Percentiles rank a stretch among this genome's conserved stretches.
Conservation (phyloP, 148 eudicot species). For the Dianthus caryophyllus region DNA sequence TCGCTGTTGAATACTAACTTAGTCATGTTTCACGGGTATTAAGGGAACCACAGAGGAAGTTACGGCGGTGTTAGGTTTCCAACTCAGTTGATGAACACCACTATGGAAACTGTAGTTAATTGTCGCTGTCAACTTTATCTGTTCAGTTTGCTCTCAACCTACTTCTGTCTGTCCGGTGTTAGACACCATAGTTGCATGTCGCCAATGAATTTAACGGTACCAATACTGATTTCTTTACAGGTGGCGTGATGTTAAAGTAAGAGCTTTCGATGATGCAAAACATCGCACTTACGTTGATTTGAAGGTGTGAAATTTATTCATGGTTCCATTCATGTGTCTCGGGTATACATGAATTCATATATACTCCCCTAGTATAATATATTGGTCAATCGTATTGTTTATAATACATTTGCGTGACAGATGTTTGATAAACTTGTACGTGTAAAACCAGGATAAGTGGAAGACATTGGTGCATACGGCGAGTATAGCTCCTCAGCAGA, state of each 20-base stretch:
- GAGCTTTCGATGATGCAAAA: slow-evolving; percentile 83
- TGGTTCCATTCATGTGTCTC: not conserved
- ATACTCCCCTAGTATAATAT: slow-evolving; percentile 4
- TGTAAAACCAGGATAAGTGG: slow-evolving; percentile 75
- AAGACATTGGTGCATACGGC: slow-evolving; percentile 96
- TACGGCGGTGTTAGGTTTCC: no score
- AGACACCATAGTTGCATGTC: not conserved
- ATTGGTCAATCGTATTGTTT: no score
- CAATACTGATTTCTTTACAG: slow-evolving; percentile 33
- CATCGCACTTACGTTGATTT: slow-evolving; percentile 95
- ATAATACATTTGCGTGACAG: not conserved
- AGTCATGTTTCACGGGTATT: no score
- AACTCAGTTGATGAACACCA: no score
- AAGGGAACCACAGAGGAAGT: no score
- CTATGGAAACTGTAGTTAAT: no score
- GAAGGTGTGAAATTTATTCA: slow-evolving; percentile 42
- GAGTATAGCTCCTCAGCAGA: slow-evolving; percentile 84
- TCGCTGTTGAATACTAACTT: not conserved
- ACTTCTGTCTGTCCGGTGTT: not conserved
- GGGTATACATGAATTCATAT: not conserved
- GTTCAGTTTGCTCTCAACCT: not conserved
- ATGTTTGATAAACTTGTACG: not conserved
- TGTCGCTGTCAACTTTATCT: no score
- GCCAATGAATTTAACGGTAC: not conserved
- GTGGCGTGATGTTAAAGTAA: slow-evolving; percentile 89